Evolutionary conservation across 202 grass and related monocot genomes (phyloP).

Genomic region (Hordeum pubiflorum): DNA sequence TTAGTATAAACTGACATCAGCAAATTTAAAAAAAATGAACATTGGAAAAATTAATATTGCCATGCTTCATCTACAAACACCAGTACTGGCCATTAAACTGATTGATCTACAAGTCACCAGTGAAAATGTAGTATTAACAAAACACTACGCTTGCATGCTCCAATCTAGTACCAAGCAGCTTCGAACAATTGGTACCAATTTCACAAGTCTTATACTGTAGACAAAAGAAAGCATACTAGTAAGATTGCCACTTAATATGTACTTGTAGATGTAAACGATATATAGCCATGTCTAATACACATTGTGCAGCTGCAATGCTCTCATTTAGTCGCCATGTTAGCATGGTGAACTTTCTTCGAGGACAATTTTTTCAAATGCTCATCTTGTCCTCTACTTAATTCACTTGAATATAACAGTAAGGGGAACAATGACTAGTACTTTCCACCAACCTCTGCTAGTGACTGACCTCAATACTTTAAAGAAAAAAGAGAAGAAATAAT

Average conservation of each 20-base stretch:
- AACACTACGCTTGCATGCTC: not conserved
- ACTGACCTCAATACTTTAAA: not conserved
- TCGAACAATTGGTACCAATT: too few relatives aligned
- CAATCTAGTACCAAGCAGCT: too few relatives aligned
- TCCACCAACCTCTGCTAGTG: not conserved
- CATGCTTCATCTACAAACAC: constrained; percentile 3
- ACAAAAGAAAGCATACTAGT: not conserved
- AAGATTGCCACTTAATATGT: not conserved
- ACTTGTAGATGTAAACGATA: not conserved
- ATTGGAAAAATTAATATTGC: not conserved
- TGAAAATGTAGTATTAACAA: not conserved
- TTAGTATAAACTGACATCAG: not conserved
- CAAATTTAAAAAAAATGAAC: not conserved
- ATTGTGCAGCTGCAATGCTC: not conserved
- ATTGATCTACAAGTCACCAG: not conserved
- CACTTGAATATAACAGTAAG: not conserved
- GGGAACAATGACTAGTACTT: not conserved
- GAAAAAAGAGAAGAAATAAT: not conserved
- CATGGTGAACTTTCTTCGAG: not conserved
- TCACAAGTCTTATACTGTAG: not conserved
- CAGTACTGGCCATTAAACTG: not conserved
- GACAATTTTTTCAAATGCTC: not conserved
- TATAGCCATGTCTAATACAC: not conserved
- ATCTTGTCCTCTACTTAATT: not conserved
- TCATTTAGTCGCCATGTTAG: not conserved